phyloP scores from a whole-genome alignment of 2,329 filamentous ascomycete genomes.

The Alternaria triticimaculans region DNA sequence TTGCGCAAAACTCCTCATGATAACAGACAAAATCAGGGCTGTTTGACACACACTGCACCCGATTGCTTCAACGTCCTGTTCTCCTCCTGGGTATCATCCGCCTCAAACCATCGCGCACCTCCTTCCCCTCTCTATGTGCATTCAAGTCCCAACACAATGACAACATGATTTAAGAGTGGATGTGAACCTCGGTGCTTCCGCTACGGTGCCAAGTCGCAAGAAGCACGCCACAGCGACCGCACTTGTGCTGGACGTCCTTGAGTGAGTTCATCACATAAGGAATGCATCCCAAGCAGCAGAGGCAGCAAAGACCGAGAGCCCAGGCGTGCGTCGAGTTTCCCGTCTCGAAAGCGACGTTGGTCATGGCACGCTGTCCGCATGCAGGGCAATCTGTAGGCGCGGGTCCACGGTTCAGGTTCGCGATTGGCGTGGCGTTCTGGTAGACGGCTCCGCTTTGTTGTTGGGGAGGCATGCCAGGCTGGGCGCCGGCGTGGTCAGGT shows the following conservation, averaged over 20 bases:
- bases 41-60: neutral
- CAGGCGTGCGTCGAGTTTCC: slow-evolving; percentile 55
- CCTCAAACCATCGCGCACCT: neutral
- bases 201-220: slow-evolving; percentile 59
- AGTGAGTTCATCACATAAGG: slow-evolving; percentile 57
- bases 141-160: neutral
- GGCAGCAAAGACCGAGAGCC: slow-evolving; percentile 54
- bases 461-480: slow-evolving; percentile 45
- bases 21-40: neutral
- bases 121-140: neutral
- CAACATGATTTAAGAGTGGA: slow-evolving; percentile 36
- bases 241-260: slow-evolving; percentile 59
- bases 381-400: slow-evolving; percentile 57
- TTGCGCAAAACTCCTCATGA: neutral
- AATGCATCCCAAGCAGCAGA: slow-evolving; percentile 55
- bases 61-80: neutral
- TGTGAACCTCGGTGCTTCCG: slow-evolving; percentile 55
- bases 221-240: slow-evolving; percentile 54
- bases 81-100: slow-evolving; percentile 18
- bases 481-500: slow-evolving; percentile 10
- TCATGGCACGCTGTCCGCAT: slow-evolving; percentile 53
- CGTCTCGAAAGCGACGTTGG: slow-evolving; percentile 40
- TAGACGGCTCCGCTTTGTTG: slow-evolving; percentile 43
- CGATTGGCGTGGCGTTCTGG: slow-evolving; percentile 46
- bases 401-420: slow-evolving; percentile 40